A percentile compares a stretch with the other conserved stretches of the same genome.
phyloP scores from a whole-genome alignment of 306 rosid species.

The Cucurbita ficifolia region DNA sequence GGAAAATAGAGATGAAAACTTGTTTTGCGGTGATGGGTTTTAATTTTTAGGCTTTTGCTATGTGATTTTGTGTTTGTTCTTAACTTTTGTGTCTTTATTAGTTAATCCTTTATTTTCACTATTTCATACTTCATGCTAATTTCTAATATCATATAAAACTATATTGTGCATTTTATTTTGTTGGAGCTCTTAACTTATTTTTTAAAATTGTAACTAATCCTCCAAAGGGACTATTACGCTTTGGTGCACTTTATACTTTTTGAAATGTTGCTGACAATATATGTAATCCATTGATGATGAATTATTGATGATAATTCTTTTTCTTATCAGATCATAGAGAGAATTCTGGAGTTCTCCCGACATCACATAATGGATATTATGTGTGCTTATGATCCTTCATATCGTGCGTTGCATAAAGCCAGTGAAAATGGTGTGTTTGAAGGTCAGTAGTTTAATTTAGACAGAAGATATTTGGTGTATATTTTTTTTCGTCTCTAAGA shows the following conservation, averaged over 20 bases:
- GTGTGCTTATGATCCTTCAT: slow-evolving; percentile 92
- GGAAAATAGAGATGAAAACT: background rate
- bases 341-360: slow-evolving; percentile 88
- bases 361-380: slow-evolving; percentile 84
- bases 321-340: slow-evolving; percentile 63
- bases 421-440: slow-evolving; percentile 50
- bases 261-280: background rate
- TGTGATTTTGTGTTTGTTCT: background rate
- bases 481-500: background rate
- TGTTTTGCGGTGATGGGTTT: background rate
- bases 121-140: background rate
- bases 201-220: background rate
- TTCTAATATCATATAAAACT: background rate
- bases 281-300: background rate
- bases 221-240: background rate
- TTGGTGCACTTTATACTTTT: background rate
- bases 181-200: background rate
- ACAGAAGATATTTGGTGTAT: background rate
- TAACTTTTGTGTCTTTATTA: background rate
- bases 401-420: slow-evolving; percentile 81
- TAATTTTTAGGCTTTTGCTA: background rate
- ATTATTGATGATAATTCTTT: background rate
- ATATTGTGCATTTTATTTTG: background rate
- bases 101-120: background rate
- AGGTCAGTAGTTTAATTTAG: slow-evolving; percentile 36